phyloP scores from a whole-genome alignment of 352 stramenopile species.

The Globisporangium viniferum region DNA sequence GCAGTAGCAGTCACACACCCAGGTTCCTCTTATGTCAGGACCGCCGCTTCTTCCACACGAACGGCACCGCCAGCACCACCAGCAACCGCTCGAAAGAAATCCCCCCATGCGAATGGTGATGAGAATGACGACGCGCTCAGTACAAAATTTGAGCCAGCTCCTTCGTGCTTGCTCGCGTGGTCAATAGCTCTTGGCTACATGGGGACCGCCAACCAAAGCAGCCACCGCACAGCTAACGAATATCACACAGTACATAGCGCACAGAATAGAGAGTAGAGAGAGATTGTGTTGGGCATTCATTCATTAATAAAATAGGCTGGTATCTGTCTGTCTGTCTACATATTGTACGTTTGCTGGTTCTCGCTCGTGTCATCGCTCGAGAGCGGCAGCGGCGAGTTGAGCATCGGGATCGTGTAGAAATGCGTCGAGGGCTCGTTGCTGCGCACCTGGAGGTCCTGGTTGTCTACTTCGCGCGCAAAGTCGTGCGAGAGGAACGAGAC shows the following conservation, averaged over 20 bases:
- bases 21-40: not conserved
- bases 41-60: not conserved
- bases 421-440: conserved; percentile 9
- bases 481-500: conserved; percentile 66
- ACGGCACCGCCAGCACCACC: not conserved
- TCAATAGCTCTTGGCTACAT: not conserved
- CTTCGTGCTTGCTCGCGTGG: not conserved
- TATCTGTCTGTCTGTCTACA: not conserved
- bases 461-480: conserved; percentile 23
- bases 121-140: not conserved
- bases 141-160: not conserved
- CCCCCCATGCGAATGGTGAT: not conserved
- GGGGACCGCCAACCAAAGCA: too few relatives aligned
- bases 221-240: too few relatives aligned
- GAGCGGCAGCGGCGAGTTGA: conserved; percentile 11
- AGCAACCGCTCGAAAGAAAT: conserved; percentile 1
- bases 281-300: not conserved
- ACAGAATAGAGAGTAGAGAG: not conserved
- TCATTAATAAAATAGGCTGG: not conserved
- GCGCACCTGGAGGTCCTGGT: not conserved
- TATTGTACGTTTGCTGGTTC: not conserved
- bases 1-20: not conserved
- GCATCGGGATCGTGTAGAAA: conserved; percentile 19
- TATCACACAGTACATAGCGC: too few relatives aligned
- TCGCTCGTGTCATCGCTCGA: not conserved